These are phyloP conservation scores for Boletellus ananas DNA, from an alignment of 768 basidiomycete genomes.

Conservation along the genomic window DNA sequence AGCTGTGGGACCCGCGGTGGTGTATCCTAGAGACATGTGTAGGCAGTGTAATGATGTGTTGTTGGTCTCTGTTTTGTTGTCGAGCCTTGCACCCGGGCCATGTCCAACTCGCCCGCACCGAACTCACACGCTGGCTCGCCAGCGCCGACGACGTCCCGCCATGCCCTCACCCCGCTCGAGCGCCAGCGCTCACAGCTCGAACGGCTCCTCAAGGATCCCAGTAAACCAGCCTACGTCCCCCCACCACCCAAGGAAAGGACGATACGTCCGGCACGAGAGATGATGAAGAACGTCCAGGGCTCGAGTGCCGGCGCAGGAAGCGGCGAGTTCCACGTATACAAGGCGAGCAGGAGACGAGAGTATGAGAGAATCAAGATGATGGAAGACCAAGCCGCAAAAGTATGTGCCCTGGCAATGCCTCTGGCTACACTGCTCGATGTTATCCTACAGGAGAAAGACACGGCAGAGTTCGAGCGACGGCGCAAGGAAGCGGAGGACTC, in stretches of 20 bases:
- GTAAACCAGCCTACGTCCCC: slow-evolving; percentile 77
- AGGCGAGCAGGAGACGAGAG: slow-evolving; percentile 88
- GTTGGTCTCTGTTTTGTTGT: slow-evolving; percentile 18
- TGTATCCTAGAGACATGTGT: slow-evolving; percentile 16
- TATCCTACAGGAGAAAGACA: slow-evolving; percentile 57
- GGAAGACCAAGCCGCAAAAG: slow-evolving; percentile 78
- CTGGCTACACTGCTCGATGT: neutral
- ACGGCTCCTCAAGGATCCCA: slow-evolving; percentile 84
- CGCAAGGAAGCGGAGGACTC: slow-evolving; percentile 64
- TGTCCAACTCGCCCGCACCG: slow-evolving; percentile 28
- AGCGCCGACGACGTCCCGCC: slow-evolving; percentile 32
- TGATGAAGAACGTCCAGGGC: slow-evolving; percentile 99
- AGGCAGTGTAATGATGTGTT: slow-evolving; percentile 13
- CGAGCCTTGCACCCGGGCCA: slow-evolving; percentile 12
- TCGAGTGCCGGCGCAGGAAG: slow-evolving; percentile 96
- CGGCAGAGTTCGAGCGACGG: slow-evolving; percentile 70
- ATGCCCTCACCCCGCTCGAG: slow-evolving; percentile 51
- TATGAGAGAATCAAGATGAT: slow-evolving; percentile 91
- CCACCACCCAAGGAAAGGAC: slow-evolving; percentile 78
- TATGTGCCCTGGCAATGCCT: slow-evolving; percentile 31
- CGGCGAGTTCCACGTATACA: slow-evolving; percentile 98
- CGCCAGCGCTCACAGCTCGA: slow-evolving; percentile 68
- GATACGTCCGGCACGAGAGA: slow-evolving; percentile 79
- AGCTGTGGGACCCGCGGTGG: neutral
- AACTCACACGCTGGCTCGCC: slow-evolving; percentile 32